phyloP scores from a whole-genome alignment of 169 alveolate genomes.

The Plasmodium gonderi region DNA sequence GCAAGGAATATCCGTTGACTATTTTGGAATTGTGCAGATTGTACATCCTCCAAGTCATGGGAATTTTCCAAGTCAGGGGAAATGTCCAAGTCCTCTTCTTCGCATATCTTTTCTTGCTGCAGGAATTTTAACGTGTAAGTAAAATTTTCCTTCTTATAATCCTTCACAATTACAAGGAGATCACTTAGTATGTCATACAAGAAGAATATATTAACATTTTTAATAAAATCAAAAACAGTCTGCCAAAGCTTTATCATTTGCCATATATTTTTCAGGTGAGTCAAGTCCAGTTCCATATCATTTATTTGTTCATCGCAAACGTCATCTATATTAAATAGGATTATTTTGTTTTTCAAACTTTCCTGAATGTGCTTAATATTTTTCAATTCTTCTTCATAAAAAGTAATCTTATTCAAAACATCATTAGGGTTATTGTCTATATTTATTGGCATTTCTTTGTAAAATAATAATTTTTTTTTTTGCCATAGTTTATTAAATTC shows the following conservation, averaged over 20 bases:
- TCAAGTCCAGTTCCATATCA: constrained; percentile 58
- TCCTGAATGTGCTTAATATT: constrained; percentile 34
- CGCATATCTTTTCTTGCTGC: background rate
- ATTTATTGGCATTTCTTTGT: constrained; percentile 69
- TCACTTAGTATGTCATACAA: constrained; percentile 54
- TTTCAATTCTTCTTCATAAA: constrained; percentile 61
- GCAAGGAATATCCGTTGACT: background rate
- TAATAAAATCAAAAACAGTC: constrained; percentile 44
- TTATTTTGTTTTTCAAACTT: constrained; percentile 48
- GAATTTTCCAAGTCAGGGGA: background rate
- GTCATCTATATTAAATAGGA: constrained; percentile 68
- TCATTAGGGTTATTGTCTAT: constrained; percentile 57
- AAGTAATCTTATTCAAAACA: constrained; percentile 31
- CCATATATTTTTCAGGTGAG: constrained; percentile 61
- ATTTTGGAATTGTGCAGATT: background rate
- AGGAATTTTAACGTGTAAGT: constrained; percentile 2
- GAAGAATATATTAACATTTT: constrained; percentile 69
- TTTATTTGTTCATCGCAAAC: constrained; percentile 72
- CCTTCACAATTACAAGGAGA: constrained; percentile 21
- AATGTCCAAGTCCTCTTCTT: background rate
- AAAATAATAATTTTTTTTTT: constrained; percentile 51
- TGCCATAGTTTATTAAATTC: constrained; percentile 75
- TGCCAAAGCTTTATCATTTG: constrained; percentile 61
- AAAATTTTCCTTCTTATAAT: constrained; percentile 35
- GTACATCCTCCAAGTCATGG: background rate